These are phyloP conservation scores for Calamus simplicifolius DNA, from an alignment of 176 grass and related monocot genomes.

Conservation along the genomic window DNA sequence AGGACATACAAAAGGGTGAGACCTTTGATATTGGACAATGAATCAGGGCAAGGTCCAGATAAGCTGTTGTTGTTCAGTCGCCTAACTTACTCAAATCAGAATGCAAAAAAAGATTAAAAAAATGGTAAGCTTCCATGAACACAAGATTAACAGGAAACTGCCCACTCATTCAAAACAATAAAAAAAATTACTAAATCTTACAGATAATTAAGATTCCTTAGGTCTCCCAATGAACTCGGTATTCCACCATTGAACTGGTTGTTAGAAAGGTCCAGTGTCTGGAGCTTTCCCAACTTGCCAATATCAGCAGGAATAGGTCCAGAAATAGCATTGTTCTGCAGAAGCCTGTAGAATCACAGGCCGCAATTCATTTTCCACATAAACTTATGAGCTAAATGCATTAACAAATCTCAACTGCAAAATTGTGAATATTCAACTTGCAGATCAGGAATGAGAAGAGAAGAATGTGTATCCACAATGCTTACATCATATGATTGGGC, in stretches of 20 bases:
- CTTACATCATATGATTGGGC: too few species aligned
- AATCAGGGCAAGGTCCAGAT: constrained; percentile 57
- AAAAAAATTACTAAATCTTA: constrained; percentile 28
- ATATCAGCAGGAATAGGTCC: constrained; percentile 52
- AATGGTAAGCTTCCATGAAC: too few species aligned
- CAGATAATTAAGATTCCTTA: constrained; percentile 39
- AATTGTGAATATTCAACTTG: too few species aligned
- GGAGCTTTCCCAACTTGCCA: constrained; percentile 39
- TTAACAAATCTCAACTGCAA: too few species aligned
- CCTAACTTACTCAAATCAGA: constrained; percentile 22
- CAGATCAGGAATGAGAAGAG: too few species aligned
- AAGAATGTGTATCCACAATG: too few species aligned
- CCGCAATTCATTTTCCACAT: background rate
- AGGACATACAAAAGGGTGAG: constrained; percentile 40
- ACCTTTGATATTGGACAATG: constrained; percentile 32
- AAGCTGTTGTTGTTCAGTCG: constrained; percentile 73
- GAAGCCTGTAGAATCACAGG: constrained; percentile 26
- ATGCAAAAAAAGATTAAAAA: background rate
- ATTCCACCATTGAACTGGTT: constrained; percentile 62
- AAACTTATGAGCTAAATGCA: background rate
- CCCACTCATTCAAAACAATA: background rate
- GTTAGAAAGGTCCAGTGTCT: constrained; percentile 50
- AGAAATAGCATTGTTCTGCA: constrained; percentile 58
- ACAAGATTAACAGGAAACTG: too few species aligned
- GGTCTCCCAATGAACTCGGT: constrained; percentile 37